Base-by-base conservation (phyloP, 1,139 yeast genomes). In the Ogataea hybrid region DNA sequence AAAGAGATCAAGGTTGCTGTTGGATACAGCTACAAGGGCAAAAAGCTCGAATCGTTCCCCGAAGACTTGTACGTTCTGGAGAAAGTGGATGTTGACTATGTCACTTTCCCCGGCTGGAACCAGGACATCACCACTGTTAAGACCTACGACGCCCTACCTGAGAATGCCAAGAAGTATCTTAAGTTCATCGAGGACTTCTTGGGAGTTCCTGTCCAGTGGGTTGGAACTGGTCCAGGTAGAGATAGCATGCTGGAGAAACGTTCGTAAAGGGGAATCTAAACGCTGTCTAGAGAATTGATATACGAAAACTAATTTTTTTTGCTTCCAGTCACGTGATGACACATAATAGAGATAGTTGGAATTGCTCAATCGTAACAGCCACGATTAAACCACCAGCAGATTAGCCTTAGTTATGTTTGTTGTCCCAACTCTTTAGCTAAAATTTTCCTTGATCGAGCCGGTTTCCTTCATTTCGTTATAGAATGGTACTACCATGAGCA, bases 221-320 rank as follows among this genome's bases (percentile, higher is more conserved):
- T 92, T 51, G 99, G 99, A 63, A 94, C 96, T 46, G 99, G 99
- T 50, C 97, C 98, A 50, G 95, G 89, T 41, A 86, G 98, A 71
- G 95, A 80, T 45, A 78, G 85, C 28, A 84, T 84, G 94, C 71
- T 84, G 56, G 76, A 65, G 47, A 75, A 75, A 61, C 41, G 22
- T 25, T 29, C 38, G 35, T 43, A 37, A 9, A n/a, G 9, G 22
- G 16, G 22, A 10, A 14, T 15, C 12, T 32, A n/a, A 34, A 4
- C 31, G 38, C 38, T 20, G 38, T 35, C 32, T 28, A 34, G 25
- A 17, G 12, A 14, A 8, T 27, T 14, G 25, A 17, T 34, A 16
- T 25, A 23, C 28, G 16, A n/a, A 14, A n/a, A 20, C n/a, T n/a
- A n/a, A n/a, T n/a, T n/a, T n/a, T n/a, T n/a, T n/a, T n/a, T n/a